Conservation (phyloP, 73 alveolate genomes). For the Blepharisma stoltei region DNA sequence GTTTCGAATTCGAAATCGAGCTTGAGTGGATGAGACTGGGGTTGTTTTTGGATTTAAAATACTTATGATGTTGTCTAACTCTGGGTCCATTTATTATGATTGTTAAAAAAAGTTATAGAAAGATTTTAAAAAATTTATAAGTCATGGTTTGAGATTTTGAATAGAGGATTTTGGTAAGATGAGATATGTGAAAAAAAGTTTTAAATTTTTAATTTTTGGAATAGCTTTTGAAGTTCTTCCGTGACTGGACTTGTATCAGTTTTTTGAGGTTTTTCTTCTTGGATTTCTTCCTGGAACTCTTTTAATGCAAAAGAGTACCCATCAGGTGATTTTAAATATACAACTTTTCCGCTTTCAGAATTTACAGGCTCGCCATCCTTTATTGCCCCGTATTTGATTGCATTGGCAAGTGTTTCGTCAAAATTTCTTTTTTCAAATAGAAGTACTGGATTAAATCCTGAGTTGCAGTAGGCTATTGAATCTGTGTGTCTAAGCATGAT, state of each 20-base stretch:
- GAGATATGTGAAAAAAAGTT: too few species aligned
- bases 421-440: neutral
- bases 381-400: neutral
- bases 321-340: constrained; percentile 12
- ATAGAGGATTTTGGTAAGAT: too few species aligned
- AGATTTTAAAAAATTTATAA: too few species aligned
- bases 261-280: too few species aligned
- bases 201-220: neutral
- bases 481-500: neutral
- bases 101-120: too few species aligned
- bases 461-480: neutral
- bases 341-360: constrained; percentile 3
- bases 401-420: neutral
- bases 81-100: constrained; percentile 2
- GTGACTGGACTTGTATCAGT: neutral
- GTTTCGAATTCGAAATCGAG: constrained; percentile 15
- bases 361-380: neutral
- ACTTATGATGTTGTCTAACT: constrained; percentile 1
- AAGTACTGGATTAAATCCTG: constrained; percentile 6
- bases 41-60: neutral
- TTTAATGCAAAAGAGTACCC: constrained; percentile 20
- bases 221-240: neutral
- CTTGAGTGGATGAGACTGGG: neutral
- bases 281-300: neutral
- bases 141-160: too few species aligned